Percentiles rank a stretch among this genome's conserved stretches.
phyloP scores from a whole-genome alignment of 345 rosid species.

The Hirschfeldia incana region DNA sequence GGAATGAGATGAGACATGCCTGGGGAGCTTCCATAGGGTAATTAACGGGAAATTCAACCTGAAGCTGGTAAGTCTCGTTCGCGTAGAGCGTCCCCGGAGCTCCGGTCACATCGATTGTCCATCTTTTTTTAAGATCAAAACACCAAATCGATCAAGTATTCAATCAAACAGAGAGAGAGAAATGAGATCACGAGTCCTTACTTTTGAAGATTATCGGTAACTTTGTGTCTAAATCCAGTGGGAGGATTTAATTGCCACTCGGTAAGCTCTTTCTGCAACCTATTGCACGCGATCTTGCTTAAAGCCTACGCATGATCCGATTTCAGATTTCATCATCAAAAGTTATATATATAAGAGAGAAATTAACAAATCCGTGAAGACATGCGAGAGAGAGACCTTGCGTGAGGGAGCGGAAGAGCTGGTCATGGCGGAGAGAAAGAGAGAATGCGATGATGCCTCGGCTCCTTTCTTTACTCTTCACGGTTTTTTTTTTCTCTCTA shows the following conservation, averaged over 20 bases:
- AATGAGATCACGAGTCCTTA: background rate
- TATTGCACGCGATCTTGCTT: slow-evolving; percentile 97
- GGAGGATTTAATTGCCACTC: slow-evolving; percentile 99
- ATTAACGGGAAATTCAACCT: slow-evolving; percentile 76
- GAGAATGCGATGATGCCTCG: background rate
- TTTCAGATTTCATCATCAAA: background rate
- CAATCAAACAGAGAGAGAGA: background rate
- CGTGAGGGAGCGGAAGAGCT: slow-evolving; percentile 77
- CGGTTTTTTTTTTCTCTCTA: background rate
- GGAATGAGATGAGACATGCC: slow-evolving; percentile 36
- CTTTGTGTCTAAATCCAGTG: slow-evolving; percentile 64
- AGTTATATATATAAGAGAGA: background rate
- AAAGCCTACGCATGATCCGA: slow-evolving; percentile 50
- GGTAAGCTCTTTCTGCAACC: slow-evolving; percentile 92
- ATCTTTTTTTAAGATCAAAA: slow-evolving; percentile 36
- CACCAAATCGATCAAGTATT: background rate
- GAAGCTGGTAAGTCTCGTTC: slow-evolving; percentile 72
- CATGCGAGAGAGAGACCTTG: slow-evolving; percentile 47
- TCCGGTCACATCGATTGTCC: slow-evolving; percentile 77
- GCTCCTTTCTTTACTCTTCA: slow-evolving; percentile 21
- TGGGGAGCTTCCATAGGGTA: slow-evolving; percentile 85
- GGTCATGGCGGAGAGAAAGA: slow-evolving; percentile 59
- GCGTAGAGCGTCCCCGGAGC: slow-evolving; percentile 72
- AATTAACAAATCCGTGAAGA: background rate
- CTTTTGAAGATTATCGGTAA: slow-evolving; percentile 66